Conservation (phyloP, 495 filamentous ascomycete species). For the Daldinia caldariorum region DNA sequence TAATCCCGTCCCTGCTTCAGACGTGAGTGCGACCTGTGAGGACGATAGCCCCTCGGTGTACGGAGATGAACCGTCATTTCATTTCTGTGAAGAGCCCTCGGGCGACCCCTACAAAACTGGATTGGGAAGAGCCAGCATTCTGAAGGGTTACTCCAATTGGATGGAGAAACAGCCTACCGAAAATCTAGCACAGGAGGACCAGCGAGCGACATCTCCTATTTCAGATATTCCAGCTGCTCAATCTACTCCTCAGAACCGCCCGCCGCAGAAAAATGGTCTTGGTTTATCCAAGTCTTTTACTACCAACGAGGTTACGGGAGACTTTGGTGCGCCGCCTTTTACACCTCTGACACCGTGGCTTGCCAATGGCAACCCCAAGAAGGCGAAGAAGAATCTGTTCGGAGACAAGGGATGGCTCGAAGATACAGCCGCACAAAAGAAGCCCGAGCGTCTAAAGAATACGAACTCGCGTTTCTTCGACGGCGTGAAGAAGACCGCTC, state of each 20-base stretch:
- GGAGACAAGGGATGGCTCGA: slow-evolving; percentile 61
- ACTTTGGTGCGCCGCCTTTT: slow-evolving; percentile 25
- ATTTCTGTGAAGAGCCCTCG: neutral
- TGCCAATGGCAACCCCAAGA: slow-evolving; percentile 18
- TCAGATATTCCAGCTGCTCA: neutral
- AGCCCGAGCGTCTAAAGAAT: slow-evolving; percentile 38
- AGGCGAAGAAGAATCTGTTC: slow-evolving; percentile 52
- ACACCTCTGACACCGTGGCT: slow-evolving; percentile 44
- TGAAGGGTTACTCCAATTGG: slow-evolving; percentile 33
- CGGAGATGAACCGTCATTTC: slow-evolving; percentile 4
- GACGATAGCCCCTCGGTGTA: slow-evolving; percentile 28
- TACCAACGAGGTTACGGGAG: neutral
- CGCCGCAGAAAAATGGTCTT: neutral
- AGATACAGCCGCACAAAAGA: slow-evolving; percentile 47
- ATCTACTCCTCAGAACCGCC: neutral
- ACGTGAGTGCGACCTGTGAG: neutral
- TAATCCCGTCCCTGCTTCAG: slow-evolving; percentile 1
- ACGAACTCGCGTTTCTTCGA: slow-evolving; percentile 46
- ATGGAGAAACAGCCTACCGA: neutral
- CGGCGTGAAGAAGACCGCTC: slow-evolving; percentile 54
- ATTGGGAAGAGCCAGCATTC: slow-evolving; percentile 11
- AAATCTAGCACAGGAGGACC: neutral
- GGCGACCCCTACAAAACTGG: slow-evolving; percentile 5
- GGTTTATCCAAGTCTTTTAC: neutral
- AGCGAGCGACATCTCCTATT: neutral